Percentiles rank a stretch among this genome's conserved stretches.
These are phyloP conservation scores for Chlorella vulgaris DNA, from an alignment of 139 green algal genomes.

Conservation along the genomic window DNA sequence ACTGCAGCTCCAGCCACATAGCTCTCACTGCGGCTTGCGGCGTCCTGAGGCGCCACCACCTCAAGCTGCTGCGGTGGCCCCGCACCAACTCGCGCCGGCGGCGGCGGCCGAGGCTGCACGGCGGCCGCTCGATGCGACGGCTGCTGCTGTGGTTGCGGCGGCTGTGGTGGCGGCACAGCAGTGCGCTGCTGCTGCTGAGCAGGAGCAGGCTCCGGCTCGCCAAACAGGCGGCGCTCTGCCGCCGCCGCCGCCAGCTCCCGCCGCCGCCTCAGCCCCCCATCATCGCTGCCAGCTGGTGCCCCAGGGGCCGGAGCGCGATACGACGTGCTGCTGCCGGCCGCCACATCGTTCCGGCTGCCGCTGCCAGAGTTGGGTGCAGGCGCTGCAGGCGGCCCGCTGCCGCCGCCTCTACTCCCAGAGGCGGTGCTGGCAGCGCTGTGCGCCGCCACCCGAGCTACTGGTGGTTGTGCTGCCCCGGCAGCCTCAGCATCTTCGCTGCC, in stretches of 20 bases:
- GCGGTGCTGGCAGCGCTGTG: background rate
- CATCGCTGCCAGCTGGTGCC: background rate
- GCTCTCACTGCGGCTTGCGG: background rate
- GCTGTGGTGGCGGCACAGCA: background rate
- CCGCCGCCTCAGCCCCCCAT: background rate
- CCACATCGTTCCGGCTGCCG: background rate
- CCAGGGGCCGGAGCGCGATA: background rate
- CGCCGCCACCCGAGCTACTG: background rate
- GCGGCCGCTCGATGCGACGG: too few relatives aligned
- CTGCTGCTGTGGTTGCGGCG: too few relatives aligned
- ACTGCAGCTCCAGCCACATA: background rate
- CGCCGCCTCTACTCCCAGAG: too few relatives aligned
- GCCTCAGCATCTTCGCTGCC: too few relatives aligned
- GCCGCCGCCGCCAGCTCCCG: background rate
- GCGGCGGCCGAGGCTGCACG: too few relatives aligned
- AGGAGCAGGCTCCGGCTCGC: too few relatives aligned
- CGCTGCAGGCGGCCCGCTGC: too few relatives aligned
- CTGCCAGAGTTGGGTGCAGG: too few relatives aligned
- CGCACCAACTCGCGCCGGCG: too few relatives aligned
- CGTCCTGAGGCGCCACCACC: too few relatives aligned
- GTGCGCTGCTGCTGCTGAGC: too few relatives aligned
- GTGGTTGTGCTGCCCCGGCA: background rate
- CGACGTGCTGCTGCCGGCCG: background rate
- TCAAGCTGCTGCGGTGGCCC: too few relatives aligned
- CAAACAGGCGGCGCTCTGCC: slow-evolving; percentile 3